Conservation (phyloP, 2,329 filamentous ascomycete species). For the Geosmithia putterillii region DNA sequence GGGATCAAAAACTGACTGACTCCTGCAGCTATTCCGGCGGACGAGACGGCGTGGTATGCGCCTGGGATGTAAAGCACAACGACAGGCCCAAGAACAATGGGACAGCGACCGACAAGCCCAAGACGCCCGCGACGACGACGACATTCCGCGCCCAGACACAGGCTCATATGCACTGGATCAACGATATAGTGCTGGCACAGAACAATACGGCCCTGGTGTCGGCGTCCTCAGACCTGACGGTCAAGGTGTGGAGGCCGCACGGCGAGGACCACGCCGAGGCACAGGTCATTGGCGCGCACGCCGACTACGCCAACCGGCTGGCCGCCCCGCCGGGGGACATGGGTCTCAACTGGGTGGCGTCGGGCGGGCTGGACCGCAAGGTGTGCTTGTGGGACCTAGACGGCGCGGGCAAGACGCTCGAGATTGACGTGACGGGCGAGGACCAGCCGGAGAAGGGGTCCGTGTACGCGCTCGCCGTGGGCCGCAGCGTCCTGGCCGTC, state of each 20-base stretch:
- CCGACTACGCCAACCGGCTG: constrained; percentile 92
- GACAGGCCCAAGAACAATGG: constrained; percentile 54
- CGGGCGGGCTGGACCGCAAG: constrained; percentile 83
- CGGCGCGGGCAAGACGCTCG: constrained; percentile 72
- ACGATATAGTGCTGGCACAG: constrained; percentile 75
- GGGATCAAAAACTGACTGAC: too few species aligned
- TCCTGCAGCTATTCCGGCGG: constrained; percentile 75
- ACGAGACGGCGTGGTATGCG: constrained; percentile 88
- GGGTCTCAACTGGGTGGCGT: constrained; percentile 76
- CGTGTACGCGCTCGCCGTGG: constrained; percentile 78
- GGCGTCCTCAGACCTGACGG: constrained; percentile 84
- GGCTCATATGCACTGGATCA: constrained; percentile 93
- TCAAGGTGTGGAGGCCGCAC: constrained; percentile 82
- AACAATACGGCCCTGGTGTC: constrained; percentile 72
- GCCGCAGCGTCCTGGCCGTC: constrained; percentile 71
- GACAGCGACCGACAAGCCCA: constrained; percentile 9
- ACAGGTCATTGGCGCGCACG: constrained; percentile 78
- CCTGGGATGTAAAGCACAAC: constrained; percentile 65
- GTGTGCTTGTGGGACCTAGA: constrained; percentile 90
- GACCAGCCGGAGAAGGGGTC: constrained; percentile 85
- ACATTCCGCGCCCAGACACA: constrained; percentile 49
- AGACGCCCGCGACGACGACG: constrained; percentile 22
- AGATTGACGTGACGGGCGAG: constrained; percentile 75
- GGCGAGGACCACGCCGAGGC: constrained; percentile 36
- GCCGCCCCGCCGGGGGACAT: constrained; percentile 55